These are phyloP conservation scores for Leccinum uliginosum DNA, from an alignment of 768 basidiomycete genomes.

Conservation along the genomic window DNA sequence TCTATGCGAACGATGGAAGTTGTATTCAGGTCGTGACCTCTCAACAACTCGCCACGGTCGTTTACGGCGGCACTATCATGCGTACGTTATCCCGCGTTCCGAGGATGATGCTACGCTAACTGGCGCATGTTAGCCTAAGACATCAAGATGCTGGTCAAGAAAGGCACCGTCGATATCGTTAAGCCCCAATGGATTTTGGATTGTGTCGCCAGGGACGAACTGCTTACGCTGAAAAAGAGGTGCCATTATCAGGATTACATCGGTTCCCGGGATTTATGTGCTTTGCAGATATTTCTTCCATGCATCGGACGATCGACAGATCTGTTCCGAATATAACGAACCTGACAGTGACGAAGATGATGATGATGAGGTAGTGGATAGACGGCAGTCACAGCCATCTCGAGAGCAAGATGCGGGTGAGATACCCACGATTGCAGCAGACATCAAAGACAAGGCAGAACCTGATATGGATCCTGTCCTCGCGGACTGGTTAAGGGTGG, in stretches of 20 bases:
- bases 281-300: conserved; percentile 73
- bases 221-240: conserved; percentile 65
- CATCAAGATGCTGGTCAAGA: conserved; percentile 65
- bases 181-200: conserved; percentile 80
- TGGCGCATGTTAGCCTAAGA: conserved; percentile 51
- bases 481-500: conserved; percentile 61
- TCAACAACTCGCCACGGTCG: conserved; percentile 49
- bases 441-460: conserved; percentile 20
- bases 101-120: neutral
- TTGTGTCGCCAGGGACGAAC: conserved; percentile 54
- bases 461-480: conserved; percentile 43
- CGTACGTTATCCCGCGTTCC: conserved; percentile 43
- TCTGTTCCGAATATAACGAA: conserved; percentile 49
- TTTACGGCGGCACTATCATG: conserved; percentile 66
- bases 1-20: conserved; percentile 64
- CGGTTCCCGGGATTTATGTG: neutral
- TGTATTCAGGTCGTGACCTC: conserved; percentile 57
- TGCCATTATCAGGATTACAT: conserved; percentile 26
- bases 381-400: neutral
- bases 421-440: neutral
- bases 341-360: conserved; percentile 38
- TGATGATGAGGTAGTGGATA: conserved; percentile 12
- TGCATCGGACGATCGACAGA: conserved; percentile 49
- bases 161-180: conserved; percentile 67
- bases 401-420: conserved; percentile 19